Evolutionary conservation across 2,329 filamentous ascomycete genomes (phyloP), one percentile per base, ranked within the genome.

Genomic region (Aspergillus sp.): DNA sequence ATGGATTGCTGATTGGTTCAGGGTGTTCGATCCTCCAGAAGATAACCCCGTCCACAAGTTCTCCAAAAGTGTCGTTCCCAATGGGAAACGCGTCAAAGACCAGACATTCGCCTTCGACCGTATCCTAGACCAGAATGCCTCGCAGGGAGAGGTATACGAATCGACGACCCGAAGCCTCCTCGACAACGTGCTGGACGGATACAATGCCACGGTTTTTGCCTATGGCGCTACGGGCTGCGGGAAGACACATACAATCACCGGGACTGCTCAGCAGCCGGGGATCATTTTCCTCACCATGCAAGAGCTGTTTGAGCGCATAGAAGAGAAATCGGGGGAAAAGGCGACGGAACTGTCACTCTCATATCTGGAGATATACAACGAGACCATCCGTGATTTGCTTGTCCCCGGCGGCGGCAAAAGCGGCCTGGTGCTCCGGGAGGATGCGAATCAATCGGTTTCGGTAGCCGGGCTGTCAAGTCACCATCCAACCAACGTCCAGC

Each of bases 281-380:
- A 96, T 98, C 51, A 98, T 98, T 57, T 98, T 96, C 64, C 67
- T 98, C 49, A 96, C 91, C 1, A 98, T 98, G 88, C 89, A 96
- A 61, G 91, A 98, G 61, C 69, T 98, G 15, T 98, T 98, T 53
- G 91, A 98, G 64, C 85, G 89, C 60, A 94, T 98, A 45, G 68
- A 71, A n/a, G 91, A 96, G 35, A 67, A 84, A 33, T 80, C 80
- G 41, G 78, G 82, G 36, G 86, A 94, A 39, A 96, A 95, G 61
- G 71, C 78, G 16, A 91, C 86, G 3, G 91, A 96, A 51, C 69
- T 98, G 33, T 86, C 88, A 0, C 74, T 98, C 11, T 95, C 88
- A 0, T 98, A 96, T 52, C 72, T 98, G 24, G 91, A 98, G 57
- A 98, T 98, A 43, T 98, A 98, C 71, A 98, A 98, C 57, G 91